Evolutionary conservation across 768 basidiomycete genomes (phyloP).

Genomic region (Termitomyces sp.): DNA sequence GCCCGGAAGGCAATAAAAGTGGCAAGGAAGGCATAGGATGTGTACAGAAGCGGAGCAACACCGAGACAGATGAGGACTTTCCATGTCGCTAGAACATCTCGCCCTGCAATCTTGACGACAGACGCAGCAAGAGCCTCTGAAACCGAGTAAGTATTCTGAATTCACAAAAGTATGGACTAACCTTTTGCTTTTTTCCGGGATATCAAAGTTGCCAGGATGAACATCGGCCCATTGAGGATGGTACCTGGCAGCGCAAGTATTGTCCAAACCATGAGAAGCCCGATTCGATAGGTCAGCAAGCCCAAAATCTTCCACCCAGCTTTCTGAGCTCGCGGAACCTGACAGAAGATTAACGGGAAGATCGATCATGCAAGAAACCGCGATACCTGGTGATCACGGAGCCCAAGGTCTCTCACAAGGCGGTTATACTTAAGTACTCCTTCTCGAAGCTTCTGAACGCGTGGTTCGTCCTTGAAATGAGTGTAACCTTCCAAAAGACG

Average conservation of each 20-base stretch:
- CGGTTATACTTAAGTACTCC: conserved; percentile 91
- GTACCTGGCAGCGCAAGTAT: conserved; percentile 86
- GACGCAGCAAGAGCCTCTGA: conserved; percentile 94
- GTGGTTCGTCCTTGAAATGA: conserved; percentile 90
- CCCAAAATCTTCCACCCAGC: conserved; percentile 86
- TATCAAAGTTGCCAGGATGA: conserved; percentile 84
- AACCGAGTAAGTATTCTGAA: background rate
- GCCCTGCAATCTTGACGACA: conserved; percentile 90
- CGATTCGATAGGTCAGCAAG: conserved; percentile 77
- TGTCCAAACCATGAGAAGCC: conserved; percentile 78
- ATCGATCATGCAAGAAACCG: background rate
- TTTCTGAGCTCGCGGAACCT: conserved; percentile 87
- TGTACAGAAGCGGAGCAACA: conserved; percentile 84
- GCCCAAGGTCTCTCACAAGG: conserved; percentile 79
- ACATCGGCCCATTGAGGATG: conserved; percentile 89
- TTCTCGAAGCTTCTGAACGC: conserved; percentile 73
- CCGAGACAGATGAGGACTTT: conserved; percentile 93
- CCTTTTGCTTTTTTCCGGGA: conserved; percentile 90
- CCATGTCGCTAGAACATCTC: conserved; percentile 97
- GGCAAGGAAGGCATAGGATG: conserved; percentile 78
- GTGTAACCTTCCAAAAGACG: conserved; percentile 91
- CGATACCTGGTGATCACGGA: conserved; percentile 87
- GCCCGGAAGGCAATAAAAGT: conserved; percentile 69
- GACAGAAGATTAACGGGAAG: conserved; percentile 1
- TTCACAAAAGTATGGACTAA: conserved; percentile 21